phyloP scores from a whole-genome alignment of 148 eudicot genomes.

The Fagopyrum tataricum region DNA sequence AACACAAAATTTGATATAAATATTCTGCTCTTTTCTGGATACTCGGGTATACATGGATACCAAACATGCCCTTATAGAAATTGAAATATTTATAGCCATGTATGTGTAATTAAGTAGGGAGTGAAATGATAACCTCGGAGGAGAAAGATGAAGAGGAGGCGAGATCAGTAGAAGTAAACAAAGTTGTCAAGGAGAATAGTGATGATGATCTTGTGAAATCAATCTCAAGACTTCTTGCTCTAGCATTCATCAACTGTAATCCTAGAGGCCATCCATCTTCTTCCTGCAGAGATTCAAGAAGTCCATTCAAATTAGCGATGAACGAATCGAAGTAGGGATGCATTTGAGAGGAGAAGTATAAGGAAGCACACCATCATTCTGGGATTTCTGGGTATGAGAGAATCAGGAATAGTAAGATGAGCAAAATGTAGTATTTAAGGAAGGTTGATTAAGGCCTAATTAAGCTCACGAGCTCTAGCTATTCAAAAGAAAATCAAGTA shows the following conservation, averaged over 20 bases:
- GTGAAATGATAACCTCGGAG: not conserved
- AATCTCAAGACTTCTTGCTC: slow-evolving; percentile 21
- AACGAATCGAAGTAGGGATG: not conserved
- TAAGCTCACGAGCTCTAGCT: not conserved
- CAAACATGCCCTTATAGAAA: too few relatives aligned
- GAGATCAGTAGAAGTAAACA: not conserved
- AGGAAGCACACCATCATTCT: not conserved
- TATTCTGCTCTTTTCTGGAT: too few relatives aligned
- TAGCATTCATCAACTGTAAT: slow-evolving; percentile 41
- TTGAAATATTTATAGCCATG: too few relatives aligned
- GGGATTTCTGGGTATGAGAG: not conserved
- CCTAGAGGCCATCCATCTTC: slow-evolving; percentile 70
- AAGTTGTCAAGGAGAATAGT: slow-evolving; percentile 24
- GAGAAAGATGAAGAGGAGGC: slow-evolving; percentile 8
- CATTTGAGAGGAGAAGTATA: too few relatives aligned
- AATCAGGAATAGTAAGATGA: not conserved
- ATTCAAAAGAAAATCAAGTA: not conserved
- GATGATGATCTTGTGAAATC: slow-evolving; percentile 36
- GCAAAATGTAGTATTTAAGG: not conserved
- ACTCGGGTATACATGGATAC: too few relatives aligned
- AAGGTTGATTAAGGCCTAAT: not conserved
- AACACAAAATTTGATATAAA: too few relatives aligned
- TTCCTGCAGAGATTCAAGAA: slow-evolving; percentile 26
- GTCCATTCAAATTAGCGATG: not conserved
- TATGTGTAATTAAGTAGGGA: too few relatives aligned